These are phyloP conservation scores for Diaporthe citri DNA, from an alignment of 2,329 filamentous ascomycete species.

Conservation along the genomic window DNA sequence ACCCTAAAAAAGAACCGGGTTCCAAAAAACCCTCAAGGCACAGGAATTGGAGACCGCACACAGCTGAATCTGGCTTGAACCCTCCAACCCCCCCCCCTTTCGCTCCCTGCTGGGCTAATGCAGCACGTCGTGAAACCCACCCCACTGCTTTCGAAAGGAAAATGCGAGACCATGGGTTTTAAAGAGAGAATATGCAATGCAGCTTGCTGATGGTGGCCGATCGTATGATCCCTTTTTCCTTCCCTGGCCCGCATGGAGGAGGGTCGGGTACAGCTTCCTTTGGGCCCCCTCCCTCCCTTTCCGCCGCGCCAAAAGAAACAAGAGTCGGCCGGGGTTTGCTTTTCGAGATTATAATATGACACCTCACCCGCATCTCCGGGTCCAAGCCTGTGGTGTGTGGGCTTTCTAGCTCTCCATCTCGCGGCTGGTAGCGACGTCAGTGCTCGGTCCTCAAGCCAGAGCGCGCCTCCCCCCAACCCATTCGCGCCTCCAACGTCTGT, in stretches of 20 bases:
- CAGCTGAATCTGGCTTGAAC: neutral
- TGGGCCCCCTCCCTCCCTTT: neutral
- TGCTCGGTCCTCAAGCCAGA: neutral
- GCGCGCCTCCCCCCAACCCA: neutral
- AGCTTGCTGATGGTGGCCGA: constrained; percentile 18
- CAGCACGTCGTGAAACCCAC: constrained; percentile 14
- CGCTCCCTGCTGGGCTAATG: neutral
- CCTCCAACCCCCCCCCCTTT: neutral
- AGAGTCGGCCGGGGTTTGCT: neutral
- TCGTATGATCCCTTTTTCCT: neutral
- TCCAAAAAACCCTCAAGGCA: neutral
- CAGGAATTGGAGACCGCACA: neutral
- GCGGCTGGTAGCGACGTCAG: constrained; percentile 2
- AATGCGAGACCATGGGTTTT: constrained; percentile 2
- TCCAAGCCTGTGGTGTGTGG: neutral
- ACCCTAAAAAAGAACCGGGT: neutral
- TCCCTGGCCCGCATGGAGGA: constrained; percentile 14
- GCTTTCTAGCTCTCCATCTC: neutral
- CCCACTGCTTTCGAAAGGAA: neutral
- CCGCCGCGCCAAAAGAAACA: neutral
- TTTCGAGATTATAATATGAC: constrained; percentile 34
- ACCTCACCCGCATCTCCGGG: constrained; percentile 34
- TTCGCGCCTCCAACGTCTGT: neutral
- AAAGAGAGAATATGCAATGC: neutral
- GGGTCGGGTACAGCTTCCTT: constrained; percentile 38